phyloP scores from a whole-genome alignment of 306 rosid genomes.

The Argentina anserina region DNA sequence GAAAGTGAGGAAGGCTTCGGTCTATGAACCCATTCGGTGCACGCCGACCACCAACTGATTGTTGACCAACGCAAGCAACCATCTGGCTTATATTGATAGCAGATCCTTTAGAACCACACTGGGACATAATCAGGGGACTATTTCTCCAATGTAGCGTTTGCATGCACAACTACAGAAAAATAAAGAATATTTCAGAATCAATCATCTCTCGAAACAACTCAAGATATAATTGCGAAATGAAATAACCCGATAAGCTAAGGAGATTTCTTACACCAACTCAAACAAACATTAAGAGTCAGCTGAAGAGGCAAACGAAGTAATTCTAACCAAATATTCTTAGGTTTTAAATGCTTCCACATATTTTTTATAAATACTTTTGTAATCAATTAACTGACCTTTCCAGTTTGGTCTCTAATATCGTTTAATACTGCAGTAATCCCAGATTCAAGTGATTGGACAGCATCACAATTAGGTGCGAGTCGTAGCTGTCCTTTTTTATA shows the following conservation, averaged over 20 bases:
- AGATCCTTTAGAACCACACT: conserved; percentile 98
- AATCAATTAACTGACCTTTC: conserved; percentile 43
- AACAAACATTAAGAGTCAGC: neutral
- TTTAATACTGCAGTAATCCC: conserved; percentile 54
- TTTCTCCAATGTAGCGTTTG: conserved; percentile 85
- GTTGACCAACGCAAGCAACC: conserved; percentile 98
- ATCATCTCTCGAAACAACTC: neutral
- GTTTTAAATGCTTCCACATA: neutral
- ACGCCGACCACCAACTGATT: conserved; percentile 88
- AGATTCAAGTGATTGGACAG: conserved; percentile 83
- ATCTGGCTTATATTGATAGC: conserved; percentile 86
- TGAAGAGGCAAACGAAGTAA: neutral
- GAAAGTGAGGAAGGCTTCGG: conserved; percentile 97
- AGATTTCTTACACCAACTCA: conserved; percentile 1
- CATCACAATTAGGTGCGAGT: conserved; percentile 84
- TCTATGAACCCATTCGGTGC: conserved; percentile 92
- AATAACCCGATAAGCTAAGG: conserved; percentile 6
- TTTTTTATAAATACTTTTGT: neutral
- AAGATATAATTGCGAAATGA: conserved; percentile 11
- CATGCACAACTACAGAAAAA: conserved; percentile 64
- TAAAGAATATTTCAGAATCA: neutral
- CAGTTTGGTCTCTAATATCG: conserved; percentile 58
- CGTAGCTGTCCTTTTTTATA: conserved; percentile 65
- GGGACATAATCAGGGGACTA: conserved; percentile 97
- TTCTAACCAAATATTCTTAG: neutral